These are phyloP conservation scores for Agastache rugosa DNA, from an alignment of 257 asterid species.

Conservation along the genomic window DNA sequence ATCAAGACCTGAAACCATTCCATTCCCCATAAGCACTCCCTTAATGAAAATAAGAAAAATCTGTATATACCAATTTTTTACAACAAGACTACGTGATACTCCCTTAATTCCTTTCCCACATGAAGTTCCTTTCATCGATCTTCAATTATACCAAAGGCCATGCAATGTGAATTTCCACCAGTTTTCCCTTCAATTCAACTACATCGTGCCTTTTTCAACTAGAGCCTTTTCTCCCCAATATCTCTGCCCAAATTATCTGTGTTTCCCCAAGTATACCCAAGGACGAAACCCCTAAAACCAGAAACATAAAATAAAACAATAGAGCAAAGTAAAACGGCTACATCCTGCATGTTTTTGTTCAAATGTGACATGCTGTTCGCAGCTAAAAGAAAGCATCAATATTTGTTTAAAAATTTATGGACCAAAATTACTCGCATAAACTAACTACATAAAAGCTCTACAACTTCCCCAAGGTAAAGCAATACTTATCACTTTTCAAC, in stretches of 20 bases:
- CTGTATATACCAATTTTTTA: background rate
- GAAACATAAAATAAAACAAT: background rate
- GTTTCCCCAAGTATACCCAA: background rate
- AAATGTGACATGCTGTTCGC: background rate
- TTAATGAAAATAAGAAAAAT: background rate
- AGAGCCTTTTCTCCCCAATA: background rate
- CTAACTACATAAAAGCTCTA: background rate
- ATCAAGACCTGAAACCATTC: background rate
- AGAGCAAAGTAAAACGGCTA: background rate
- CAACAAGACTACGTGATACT: background rate
- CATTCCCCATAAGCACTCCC: background rate
- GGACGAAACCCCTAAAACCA: background rate
- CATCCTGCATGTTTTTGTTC: background rate
- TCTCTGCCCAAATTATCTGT: background rate
- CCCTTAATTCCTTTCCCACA: background rate
- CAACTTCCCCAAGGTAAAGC: background rate
- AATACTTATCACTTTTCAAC: background rate
- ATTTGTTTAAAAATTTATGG: background rate
- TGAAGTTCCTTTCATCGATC: background rate
- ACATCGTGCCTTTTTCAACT: background rate
- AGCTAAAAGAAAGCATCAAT: background rate
- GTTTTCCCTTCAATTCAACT: slow-evolving; percentile 24
- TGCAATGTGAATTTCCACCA: slow-evolving; percentile 11
- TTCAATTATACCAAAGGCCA: background rate
- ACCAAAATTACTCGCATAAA: no score